Evolutionary conservation across 495 filamentous ascomycete species (phyloP).

Genomic region (Wilcoxina mikolae): DNA sequence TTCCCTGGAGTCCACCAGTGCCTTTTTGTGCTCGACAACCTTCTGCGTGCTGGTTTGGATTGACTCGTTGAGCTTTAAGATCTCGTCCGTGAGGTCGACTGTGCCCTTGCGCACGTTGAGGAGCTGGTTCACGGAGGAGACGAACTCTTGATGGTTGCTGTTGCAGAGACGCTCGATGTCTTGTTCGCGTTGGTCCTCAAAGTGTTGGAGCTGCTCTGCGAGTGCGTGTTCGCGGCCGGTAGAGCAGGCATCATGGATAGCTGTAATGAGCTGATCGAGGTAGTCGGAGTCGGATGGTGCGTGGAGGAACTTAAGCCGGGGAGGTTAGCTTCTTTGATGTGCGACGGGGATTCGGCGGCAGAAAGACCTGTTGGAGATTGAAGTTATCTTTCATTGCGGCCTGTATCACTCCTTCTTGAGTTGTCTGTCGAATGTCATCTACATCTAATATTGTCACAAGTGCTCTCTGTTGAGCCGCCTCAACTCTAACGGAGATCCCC

Average conservation of each 20-base stretch:
- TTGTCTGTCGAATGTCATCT: neutral
- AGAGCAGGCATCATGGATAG: slow-evolving; percentile 72
- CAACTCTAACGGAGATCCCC: neutral
- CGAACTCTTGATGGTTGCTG: slow-evolving; percentile 91
- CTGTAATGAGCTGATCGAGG: slow-evolving; percentile 83
- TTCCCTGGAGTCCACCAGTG: slow-evolving; percentile 72
- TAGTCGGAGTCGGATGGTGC: slow-evolving; percentile 85
- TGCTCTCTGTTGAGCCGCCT: neutral
- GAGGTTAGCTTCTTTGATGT: neutral
- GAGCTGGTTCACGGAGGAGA: slow-evolving; percentile 80
- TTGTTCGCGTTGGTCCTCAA: slow-evolving; percentile 69
- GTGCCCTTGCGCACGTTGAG: slow-evolving; percentile 81
- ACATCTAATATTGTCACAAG: neutral
- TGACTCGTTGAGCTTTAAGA: slow-evolving; percentile 77
- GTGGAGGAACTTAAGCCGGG: slow-evolving; percentile 56
- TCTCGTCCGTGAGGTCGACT: slow-evolving; percentile 74
- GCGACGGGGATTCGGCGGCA: neutral
- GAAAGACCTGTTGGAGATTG: slow-evolving; percentile 4
- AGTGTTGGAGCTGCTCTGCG: slow-evolving; percentile 58
- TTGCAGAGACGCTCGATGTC: slow-evolving; percentile 94
- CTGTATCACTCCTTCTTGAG: neutral
- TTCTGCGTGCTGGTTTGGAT: slow-evolving; percentile 94
- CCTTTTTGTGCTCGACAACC: slow-evolving; percentile 85
- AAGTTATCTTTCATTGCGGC: slow-evolving; percentile 8
- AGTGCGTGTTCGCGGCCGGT: slow-evolving; percentile 61